A percentile compares a stretch with the other conserved stretches of the same genome.
Evolutionary conservation across 208 protist species (phyloP).

Genomic region (Trypanosoma brucei): DNA sequence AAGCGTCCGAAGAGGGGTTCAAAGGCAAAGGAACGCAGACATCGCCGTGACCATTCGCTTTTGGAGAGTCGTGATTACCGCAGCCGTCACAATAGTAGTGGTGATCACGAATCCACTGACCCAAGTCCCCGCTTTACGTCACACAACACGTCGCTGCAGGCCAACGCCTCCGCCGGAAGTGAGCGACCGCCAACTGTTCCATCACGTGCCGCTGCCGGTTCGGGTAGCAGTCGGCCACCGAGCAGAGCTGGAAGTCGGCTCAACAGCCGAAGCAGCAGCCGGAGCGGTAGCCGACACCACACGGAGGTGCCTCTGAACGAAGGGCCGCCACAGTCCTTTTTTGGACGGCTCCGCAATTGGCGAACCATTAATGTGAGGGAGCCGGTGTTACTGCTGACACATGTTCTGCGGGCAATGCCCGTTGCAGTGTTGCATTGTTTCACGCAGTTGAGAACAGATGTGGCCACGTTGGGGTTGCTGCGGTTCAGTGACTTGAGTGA

Average conservation of each 20-base stretch:
- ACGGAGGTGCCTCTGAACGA: not conserved
- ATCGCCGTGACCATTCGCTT: slow-evolving; percentile 1
- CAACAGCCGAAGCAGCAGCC: not conserved
- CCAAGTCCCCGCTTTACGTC: not conserved
- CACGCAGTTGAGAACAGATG: slow-evolving; percentile 59
- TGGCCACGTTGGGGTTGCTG: slow-evolving; percentile 55
- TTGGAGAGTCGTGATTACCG: slow-evolving; percentile 1
- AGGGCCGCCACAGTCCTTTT: not conserved
- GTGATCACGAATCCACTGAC: not conserved
- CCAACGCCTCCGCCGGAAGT: not conserved
- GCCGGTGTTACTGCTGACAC: slow-evolving; percentile 33
- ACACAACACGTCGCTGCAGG: not conserved
- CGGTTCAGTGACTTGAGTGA: slow-evolving; percentile 16
- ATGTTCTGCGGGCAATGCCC: slow-evolving; percentile 64
- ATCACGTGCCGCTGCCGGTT: no score
- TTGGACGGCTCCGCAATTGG: slow-evolving; percentile 1
- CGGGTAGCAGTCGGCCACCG: no score
- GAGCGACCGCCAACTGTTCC: no score
- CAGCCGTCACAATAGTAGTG: slow-evolving; percentile 10
- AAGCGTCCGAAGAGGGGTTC: slow-evolving; percentile 13
- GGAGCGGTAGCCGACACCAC: not conserved
- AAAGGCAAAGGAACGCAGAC: not conserved
- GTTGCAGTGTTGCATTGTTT: slow-evolving; percentile 54
- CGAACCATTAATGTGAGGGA: slow-evolving; percentile 32
- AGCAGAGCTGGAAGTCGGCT: no score